Evolutionary conservation across 305 asterid species (phyloP).

Genomic region (Fraxinus platypoda): DNA sequence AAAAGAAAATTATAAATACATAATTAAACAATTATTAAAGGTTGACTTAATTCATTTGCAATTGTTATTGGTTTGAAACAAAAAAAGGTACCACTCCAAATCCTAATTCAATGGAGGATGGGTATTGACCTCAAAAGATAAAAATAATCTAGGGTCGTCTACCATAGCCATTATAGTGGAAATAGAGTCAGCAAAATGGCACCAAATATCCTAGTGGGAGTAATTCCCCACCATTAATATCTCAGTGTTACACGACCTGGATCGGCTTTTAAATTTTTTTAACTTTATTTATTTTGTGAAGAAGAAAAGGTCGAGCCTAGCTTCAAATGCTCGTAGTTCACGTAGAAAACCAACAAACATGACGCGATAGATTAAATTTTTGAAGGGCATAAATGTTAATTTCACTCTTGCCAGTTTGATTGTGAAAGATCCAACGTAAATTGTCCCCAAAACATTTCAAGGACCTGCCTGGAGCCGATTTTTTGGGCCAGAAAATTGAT

Average conservation of each 20-base stretch:
- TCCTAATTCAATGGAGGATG: not conserved
- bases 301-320: not conserved
- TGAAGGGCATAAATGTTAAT: not conserved
- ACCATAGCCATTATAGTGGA: not conserved
- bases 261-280: not conserved
- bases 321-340: not conserved
- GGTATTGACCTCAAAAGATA: not conserved
- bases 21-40: not conserved
- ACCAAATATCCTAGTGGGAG: not conserved
- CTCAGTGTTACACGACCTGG: not conserved
- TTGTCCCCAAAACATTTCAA: not conserved
- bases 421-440: not conserved
- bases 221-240: not conserved
- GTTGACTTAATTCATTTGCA: not conserved
- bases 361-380: no score
- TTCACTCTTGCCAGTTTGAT: not conserved
- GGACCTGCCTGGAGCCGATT: no score
- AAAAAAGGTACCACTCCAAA: not conserved
- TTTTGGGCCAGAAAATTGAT: no score
- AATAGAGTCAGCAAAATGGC: not conserved
- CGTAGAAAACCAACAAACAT: no score
- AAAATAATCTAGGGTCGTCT: not conserved
- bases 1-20: not conserved
- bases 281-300: no score
- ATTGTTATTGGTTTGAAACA: not conserved